phyloP scores from a whole-genome alignment of 2,329 filamentous ascomycete genomes.

The Xylaria sp. region DNA sequence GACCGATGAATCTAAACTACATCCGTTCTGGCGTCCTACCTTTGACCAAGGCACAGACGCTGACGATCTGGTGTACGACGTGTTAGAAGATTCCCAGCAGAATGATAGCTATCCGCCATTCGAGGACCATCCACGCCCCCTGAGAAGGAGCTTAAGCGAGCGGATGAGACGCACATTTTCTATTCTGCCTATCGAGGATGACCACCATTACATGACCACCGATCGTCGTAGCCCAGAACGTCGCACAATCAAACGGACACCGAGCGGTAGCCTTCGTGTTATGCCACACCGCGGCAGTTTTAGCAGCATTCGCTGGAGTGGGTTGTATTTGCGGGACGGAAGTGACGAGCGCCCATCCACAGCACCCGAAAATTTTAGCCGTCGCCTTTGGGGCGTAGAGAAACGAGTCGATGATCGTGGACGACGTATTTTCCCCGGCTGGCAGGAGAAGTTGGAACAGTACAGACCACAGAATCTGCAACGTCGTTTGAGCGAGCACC shows the following conservation, averaged over 20 bases:
- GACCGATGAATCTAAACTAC: slow-evolving; percentile 59
- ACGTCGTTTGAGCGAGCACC: slow-evolving; percentile 61
- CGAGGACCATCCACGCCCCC: slow-evolving; percentile 52
- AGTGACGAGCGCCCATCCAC: slow-evolving; percentile 45
- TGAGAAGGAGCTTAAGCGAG: slow-evolving; percentile 48
- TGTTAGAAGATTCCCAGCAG: slow-evolving; percentile 43
- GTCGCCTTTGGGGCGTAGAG: slow-evolving; percentile 39
- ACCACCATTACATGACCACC: slow-evolving; percentile 44
- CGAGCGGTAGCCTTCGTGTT: slow-evolving; percentile 65
- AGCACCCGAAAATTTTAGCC: slow-evolving; percentile 39
- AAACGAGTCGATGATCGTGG: slow-evolving; percentile 42
- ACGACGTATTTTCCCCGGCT: slow-evolving; percentile 42
- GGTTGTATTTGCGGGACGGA: slow-evolving; percentile 31
- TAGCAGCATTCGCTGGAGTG: slow-evolving; percentile 44
- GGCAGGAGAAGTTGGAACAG: slow-evolving; percentile 57
- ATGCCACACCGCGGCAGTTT: slow-evolving; percentile 58
- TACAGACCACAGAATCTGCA: slow-evolving; percentile 57
- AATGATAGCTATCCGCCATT: slow-evolving; percentile 55
- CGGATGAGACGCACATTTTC: slow-evolving; percentile 65
- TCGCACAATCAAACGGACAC: slow-evolving; percentile 62
- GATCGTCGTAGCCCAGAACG: slow-evolving; percentile 53
- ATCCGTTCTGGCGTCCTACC: slow-evolving; percentile 67
- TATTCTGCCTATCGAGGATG: slow-evolving; percentile 58
- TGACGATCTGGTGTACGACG: slow-evolving; percentile 38
- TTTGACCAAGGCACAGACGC: slow-evolving; percentile 43